Evolutionary conservation across 768 basidiomycete genomes (phyloP), one percentile per base, ranked within the genome.

Genomic region (Goffeauzyma gilvescens): DNA sequence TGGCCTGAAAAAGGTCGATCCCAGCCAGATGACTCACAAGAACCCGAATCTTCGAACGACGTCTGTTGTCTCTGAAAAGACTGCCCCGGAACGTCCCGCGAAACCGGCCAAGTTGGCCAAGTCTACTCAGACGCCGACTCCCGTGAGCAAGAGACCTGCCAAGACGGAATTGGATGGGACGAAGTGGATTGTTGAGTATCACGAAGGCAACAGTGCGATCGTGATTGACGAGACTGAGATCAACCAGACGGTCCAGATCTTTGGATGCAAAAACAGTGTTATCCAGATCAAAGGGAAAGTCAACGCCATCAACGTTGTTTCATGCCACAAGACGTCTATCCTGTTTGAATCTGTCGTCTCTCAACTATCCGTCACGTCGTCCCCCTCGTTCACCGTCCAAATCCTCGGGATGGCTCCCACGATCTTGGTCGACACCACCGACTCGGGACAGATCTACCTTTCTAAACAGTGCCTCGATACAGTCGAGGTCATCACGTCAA

Each of bases 1-100:
- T 58, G 78, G 81, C 9, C 63, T 98, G 53, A 77, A 80, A 52
- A 95, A 93, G 62, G 93, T 98, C 22, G 83, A 87, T 59, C 80
- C 77, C 69, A 87, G 82, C 50, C 80, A 95, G 63, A 89, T 90
- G 87, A 95, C 87, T 3, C 93, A 98, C 69, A 96, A 98, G 71
- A 96, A 98, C 56, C 90, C 93, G 0, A 72, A 76, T 8, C 66
- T 98, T 27, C 68, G 93, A 23, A 74, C 69, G 13, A 50, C 67
- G 12, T 64, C 67, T 25, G 63, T 65, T 18, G 82, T 69, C 53
- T 76, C 70, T 57, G 55, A 60, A 12, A 43, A 42, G 13, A 33
- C 20, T 21, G 34, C 39, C 25, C 14, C 30, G 12, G 39, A 46
- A 27, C 44, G 38, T 6, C 85, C 85, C 12, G 57, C 70, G 26